A percentile compares a stretch with the other conserved stretches of the same genome.
phyloP scores from a whole-genome alignment of 139 green algal genomes.

The Volvox reticuliferus region DNA sequence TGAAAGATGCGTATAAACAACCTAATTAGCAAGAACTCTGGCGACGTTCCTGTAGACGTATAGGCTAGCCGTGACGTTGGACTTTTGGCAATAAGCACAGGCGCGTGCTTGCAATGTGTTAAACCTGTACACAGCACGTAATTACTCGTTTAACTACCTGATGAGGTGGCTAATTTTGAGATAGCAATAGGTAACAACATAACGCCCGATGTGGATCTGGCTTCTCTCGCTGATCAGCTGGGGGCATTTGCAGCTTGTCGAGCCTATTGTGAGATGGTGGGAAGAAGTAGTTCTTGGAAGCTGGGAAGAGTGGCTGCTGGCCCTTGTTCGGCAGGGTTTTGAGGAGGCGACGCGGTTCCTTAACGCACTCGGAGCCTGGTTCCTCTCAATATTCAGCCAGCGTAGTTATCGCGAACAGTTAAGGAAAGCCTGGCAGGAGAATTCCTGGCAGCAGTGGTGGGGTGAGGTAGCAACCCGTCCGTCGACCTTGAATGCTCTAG shows the following conservation, averaged over 20 bases:
- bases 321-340: constrained; percentile 52
- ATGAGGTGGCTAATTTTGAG: too few species aligned
- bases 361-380: constrained; percentile 45
- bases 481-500: constrained; percentile 56
- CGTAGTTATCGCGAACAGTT: constrained; percentile 49
- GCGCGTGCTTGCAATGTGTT: too few species aligned
- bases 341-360: constrained; percentile 49
- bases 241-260: constrained; percentile 40
- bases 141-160: too few species aligned
- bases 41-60: too few species aligned
- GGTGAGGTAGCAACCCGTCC: constrained; percentile 34
- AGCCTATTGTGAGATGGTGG: constrained; percentile 55
- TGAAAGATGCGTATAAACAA: too few species aligned
- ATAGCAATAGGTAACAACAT: too few species aligned
- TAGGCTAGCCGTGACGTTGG: too few species aligned
- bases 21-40: too few species aligned
- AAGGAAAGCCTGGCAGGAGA: constrained; percentile 48
- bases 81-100: too few species aligned
- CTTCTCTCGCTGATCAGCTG: background rate
- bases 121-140: too few species aligned
- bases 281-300: constrained; percentile 43
- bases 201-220: constrained; percentile 8
- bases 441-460: constrained; percentile 58
- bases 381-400: constrained; percentile 54
- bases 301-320: constrained; percentile 51